Evolutionary conservation across 257 asterid species (phyloP), one percentile per base, ranked within the genome.

Genomic region (Dorcoceras hygrometricum): DNA sequence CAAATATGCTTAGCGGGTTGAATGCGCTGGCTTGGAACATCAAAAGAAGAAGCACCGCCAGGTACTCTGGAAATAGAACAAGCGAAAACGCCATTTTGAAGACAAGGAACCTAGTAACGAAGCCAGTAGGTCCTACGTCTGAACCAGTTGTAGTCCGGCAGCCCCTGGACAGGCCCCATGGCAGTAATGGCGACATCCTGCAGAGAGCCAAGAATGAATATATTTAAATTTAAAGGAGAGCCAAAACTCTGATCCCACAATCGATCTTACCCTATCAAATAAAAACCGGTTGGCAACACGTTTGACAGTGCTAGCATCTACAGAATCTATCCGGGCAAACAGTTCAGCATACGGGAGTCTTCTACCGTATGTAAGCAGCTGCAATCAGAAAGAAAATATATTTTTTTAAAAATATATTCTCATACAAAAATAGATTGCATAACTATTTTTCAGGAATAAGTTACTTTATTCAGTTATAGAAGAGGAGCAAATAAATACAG

Each of bases 131-230:
- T 94, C 75, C 99, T 86, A 72, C 99, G 99, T 65, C 97, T 87
- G 88, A 94, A 94, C 99, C 99, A 88, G 84, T 90, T 94, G 87
- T 90, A 90, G 76, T 94, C 99, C 0, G 99, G 99, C 75, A 94
- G 78, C 39, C 78, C 76, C 73, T 88, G 92, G 76, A 88, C 74
- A 39, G 97, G 96, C 22, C 99, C 99, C 25, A 76, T 28, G 0
- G 95, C 99, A 65, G 91, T 72, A 62, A 94, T 81, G 6, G 95
- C 97, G 27, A 94, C 76, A 77, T 94, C 99, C 97, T 90, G 85
- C 62, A 56, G 24, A 61, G 62, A 61, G 10, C 61, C 4, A 11
- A 16, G 20, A 59, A 26, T 23, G 18, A 31, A 28, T 26, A 29
- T 5, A n/a, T 27, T 75, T 68, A 20, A 18, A 53, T 25, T 27